Evolutionary conservation across 768 basidiomycete species (phyloP).

Genomic region (Glaciozyma antarctica): DNA sequence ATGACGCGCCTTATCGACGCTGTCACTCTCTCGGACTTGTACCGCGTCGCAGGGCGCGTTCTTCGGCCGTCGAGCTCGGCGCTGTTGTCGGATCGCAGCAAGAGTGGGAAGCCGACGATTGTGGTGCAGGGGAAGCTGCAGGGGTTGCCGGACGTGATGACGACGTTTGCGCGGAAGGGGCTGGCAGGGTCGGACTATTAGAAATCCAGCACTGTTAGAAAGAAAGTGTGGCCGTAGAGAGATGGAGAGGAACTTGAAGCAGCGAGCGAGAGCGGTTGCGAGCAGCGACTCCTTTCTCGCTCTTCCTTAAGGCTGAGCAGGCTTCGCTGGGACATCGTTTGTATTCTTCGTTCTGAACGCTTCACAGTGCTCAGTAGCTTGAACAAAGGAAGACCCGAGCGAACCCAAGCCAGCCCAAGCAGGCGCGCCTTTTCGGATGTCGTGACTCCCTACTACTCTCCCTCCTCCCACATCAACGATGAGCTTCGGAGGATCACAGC

Average conservation of each 20-base stretch:
- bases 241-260: no score
- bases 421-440: no score
- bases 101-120: constrained; percentile 58
- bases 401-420: no score
- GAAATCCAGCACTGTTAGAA: not conserved
- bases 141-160: constrained; percentile 46
- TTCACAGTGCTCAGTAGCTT: no score
- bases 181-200: constrained; percentile 10
- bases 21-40: constrained; percentile 60
- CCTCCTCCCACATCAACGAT: not conserved
- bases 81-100: constrained; percentile 36
- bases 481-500: constrained; percentile 21
- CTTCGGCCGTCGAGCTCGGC: constrained; percentile 41
- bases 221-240: no score
- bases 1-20: constrained; percentile 80
- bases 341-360: no score
- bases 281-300: no score
- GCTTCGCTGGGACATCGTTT: no score
- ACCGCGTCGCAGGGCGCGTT: constrained; percentile 63
- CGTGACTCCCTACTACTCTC: no score
- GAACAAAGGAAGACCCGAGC: no score
- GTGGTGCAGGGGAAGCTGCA: constrained; percentile 77
- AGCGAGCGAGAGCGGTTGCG: no score
- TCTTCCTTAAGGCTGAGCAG: no score
- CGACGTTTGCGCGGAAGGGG: constrained; percentile 21